Percentiles rank a stretch among this genome's conserved stretches.
Evolutionary conservation across 179 eudicot species (phyloP).

Genomic region (Vitellaria paradoxa): DNA sequence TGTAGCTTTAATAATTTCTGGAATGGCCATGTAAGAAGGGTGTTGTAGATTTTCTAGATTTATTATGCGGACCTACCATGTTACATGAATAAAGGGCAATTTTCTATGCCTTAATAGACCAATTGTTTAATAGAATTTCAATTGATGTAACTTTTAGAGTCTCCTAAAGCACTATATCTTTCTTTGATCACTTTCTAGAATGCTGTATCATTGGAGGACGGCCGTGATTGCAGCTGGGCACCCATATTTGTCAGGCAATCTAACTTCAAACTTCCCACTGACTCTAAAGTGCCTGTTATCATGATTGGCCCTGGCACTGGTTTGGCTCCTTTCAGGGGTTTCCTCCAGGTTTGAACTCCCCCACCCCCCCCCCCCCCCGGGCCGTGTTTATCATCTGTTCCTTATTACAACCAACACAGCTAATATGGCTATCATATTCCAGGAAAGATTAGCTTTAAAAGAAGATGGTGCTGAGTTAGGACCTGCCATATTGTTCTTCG

Average conservation of each 20-base stretch:
- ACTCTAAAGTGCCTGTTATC: constrained; percentile 69
- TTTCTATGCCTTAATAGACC: not conserved
- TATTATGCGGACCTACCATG: not conserved
- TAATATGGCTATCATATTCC: constrained; percentile 19
- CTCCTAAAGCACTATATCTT: constrained; percentile 3
- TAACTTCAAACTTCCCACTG: constrained; percentile 85
- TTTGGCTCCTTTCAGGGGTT: constrained; percentile 97
- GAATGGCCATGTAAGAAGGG: not conserved
- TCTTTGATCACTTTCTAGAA: constrained; percentile 41
- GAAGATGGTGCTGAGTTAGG: constrained; percentile 87
- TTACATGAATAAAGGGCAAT: not conserved
- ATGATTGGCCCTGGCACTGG: constrained; percentile 99
- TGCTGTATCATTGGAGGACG: constrained; percentile 61
- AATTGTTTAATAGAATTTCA: not conserved
- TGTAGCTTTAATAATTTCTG: not conserved
- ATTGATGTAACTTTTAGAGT: not conserved
- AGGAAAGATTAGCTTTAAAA: constrained; percentile 85
- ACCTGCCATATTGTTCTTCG: constrained; percentile 67
- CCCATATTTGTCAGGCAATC: constrained; percentile 89
- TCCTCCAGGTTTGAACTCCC: constrained; percentile 66
- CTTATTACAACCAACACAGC: not conserved
- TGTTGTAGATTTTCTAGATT: not conserved
- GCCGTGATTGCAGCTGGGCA: constrained; percentile 71
- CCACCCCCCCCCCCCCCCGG: too few species aligned
- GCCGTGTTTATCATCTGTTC: not conserved